Conservation (phyloP, 305 asterid genomes). For the Fraxinus velutina region DNA sequence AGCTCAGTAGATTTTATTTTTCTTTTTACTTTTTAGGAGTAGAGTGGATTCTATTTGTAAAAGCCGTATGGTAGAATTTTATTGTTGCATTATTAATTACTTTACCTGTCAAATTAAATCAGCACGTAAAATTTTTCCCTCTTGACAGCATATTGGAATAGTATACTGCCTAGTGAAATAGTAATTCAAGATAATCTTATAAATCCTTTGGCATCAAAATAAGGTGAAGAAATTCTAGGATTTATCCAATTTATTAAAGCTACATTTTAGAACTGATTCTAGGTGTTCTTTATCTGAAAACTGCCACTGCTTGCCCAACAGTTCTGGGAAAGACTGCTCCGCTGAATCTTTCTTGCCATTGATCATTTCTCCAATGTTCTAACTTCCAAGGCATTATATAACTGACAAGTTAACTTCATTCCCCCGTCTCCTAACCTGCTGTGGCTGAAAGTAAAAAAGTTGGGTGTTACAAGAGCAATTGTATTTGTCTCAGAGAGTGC, state of each 20-base stretch:
- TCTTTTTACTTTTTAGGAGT: neutral
- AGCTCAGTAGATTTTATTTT: neutral
- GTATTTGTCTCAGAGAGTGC: neutral
- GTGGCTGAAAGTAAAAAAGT: neutral
- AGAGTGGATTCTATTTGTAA: neutral
- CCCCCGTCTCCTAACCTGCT: neutral
- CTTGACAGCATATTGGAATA: neutral
- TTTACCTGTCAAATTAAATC: neutral
- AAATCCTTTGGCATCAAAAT: neutral
- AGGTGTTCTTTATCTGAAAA: neutral
- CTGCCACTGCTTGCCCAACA: neutral
- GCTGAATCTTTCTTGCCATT: neutral
- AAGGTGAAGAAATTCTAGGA: neutral
- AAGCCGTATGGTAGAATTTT: neutral
- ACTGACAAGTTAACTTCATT: neutral
- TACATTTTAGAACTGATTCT: neutral
- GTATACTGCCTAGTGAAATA: neutral
- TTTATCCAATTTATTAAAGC: neutral
- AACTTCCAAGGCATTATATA: neutral
- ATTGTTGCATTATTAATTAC: neutral
- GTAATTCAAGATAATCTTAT: neutral
- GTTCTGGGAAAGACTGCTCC: neutral
- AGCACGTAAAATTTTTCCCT: neutral
- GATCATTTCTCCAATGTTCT: neutral
- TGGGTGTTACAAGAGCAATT: neutral